Base-by-base conservation (phyloP, 768 basidiomycete genomes). In the Paxillus ammoniavirescens region DNA sequence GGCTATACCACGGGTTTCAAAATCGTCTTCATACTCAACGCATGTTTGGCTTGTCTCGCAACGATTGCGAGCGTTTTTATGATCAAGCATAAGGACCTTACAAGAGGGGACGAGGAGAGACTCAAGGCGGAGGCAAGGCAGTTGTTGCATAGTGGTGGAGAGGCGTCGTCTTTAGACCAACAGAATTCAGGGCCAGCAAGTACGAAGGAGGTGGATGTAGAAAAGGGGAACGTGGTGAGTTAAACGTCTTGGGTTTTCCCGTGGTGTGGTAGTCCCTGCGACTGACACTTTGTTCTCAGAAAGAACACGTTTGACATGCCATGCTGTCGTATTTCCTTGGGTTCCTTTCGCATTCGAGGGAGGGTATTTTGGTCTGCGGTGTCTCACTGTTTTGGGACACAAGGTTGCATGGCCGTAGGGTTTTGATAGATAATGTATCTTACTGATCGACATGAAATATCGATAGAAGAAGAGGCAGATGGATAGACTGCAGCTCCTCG, bases 61-160 rank as follows among this genome's bases (percentile, higher is more conserved):
- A 78, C 79, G n/a, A 61, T 84, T 28, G 69, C 81, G 15, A 79
- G 81, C 53, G 63, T 85, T 12, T 56, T 81, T 43, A 78, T 88
- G 75, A 84, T 86, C 60, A 80, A 80, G 53, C 81, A 84, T 57
- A 77, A 81, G 52, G 79, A 86, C 28, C 69, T 89, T 36, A 80
- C 76, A 33, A 69, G 84, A 36, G 77, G 65, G 2, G 86, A 87
- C 61, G 83, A 86, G 33, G 77, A 75, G 15, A 62, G 68, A 50
- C 68, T 82, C n/a, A 74, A 73, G 54, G 73, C 75, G 35, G 67
- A 74, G 48, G 77, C 75, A 12, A 66, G 64, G 53, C 43, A 46
- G 8, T 44, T 47, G 10, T 51, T 61, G 38, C 26, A 26, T n/a
- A 8, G 26, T 17, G 17, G 18, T 0, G 41, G 8, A 10, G 31